phyloP scores from a whole-genome alignment of 768 basidiomycete genomes.

The Leccinum aurantiacum region DNA sequence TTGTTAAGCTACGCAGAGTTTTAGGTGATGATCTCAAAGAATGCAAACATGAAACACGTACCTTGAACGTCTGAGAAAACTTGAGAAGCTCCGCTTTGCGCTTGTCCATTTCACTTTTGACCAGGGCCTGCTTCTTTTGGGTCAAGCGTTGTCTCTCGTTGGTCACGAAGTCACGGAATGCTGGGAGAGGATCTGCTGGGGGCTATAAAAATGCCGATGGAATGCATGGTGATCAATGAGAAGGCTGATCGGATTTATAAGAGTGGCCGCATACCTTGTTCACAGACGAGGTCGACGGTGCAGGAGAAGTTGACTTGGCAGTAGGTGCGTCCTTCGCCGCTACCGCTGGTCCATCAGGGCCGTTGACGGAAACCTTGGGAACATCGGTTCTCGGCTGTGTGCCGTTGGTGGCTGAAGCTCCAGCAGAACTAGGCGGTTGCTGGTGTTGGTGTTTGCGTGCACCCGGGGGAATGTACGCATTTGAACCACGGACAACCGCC shows the following conservation, averaged over 20 bases:
- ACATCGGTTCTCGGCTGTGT: conserved; percentile 44
- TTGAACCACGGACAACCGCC: conserved; percentile 83
- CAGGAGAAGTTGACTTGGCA: conserved; percentile 65
- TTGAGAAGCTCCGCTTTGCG: conserved; percentile 90
- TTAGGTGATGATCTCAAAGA: neutral
- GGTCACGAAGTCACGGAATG: conserved; percentile 91
- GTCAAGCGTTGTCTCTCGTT: conserved; percentile 88
- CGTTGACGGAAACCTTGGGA: conserved; percentile 76
- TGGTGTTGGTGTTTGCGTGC: conserved; percentile 57
- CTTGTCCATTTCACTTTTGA: conserved; percentile 93
- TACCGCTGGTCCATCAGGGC: conserved; percentile 65
- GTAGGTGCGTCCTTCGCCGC: conserved; percentile 43
- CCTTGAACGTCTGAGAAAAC: conserved; percentile 95
- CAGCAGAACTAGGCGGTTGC: conserved; percentile 20
- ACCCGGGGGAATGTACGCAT: conserved; percentile 93
- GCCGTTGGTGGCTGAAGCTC: conserved; percentile 30
- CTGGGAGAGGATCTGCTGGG: conserved; percentile 73
- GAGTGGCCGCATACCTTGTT: conserved; percentile 48
- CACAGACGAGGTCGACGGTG: conserved; percentile 44
- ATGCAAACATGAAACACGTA: conserved; percentile 33
- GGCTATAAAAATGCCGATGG: conserved; percentile 40
- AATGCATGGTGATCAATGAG: conserved; percentile 7
- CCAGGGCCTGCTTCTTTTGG: conserved; percentile 85
- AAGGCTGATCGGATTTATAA: neutral
- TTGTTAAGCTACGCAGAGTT: conserved; percentile 69